Evolutionary conservation across 257 asterid species (phyloP), one percentile per base, ranked within the genome.

Genomic region (Salvia splendens): DNA sequence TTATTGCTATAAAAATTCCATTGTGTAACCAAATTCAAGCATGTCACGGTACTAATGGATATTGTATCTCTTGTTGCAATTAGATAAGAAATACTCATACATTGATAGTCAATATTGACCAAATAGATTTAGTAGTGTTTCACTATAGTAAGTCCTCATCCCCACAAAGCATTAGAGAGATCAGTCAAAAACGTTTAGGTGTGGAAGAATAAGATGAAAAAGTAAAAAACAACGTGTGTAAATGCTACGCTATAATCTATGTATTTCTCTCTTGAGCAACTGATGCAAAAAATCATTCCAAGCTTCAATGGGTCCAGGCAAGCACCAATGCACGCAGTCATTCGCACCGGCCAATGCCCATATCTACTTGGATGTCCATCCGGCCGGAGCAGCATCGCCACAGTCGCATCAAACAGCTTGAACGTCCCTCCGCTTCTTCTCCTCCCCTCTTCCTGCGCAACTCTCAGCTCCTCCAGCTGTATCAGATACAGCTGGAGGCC

Each of bases 291-390:
- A 59, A 69, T 87, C 92, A 75, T 80, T 85, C 90, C 88, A 82
- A 8, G 85, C 47, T 75, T 86, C 90, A 64, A 82, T 84, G 0
- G 94, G 94, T 0, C 95, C 92, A 43, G 92, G 89, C 77, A 87
- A 77, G 56, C 89, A 87, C 92, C 95, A 87, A 49, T 85, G 95
- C 40, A 87, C 91, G 33, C 89, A 87, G 15, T 87, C 92, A 56
- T 83, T 87, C 4, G 82, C 71, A 24, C 57, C 0, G 71, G 84
- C 84, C 73, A 73, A 54, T 78, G 87, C 66, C 91, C 88, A 45
- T 87, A 87, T 73, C 57, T 82, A 77, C 87, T 81, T 1, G 95
- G 91, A 60, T 87, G 95, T 15, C 95, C 95, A 15, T 87, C 92
- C 43, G 88, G 85, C 79, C 95, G 71, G 80, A 87, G 14, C 55